Conservation (phyloP, 805 yeast species). For the Ogataea paradorogensis region DNA sequence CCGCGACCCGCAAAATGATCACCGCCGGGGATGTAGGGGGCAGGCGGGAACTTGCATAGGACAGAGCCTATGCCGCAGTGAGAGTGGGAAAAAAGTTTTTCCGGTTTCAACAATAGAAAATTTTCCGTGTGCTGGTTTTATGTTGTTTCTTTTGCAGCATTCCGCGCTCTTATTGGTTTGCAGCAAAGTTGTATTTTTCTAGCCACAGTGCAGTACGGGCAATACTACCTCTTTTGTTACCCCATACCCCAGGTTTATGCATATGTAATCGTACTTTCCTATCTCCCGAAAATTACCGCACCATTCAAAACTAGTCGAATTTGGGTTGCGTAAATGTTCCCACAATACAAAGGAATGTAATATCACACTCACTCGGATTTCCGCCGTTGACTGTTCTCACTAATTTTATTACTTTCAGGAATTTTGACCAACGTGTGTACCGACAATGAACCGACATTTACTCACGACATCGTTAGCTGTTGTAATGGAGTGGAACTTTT, state of each 20-base stretch:
- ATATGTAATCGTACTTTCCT: not conserved
- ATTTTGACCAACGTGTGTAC: no score
- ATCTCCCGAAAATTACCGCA: not conserved
- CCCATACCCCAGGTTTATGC: conserved; percentile 10
- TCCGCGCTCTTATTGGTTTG: conserved; percentile 1
- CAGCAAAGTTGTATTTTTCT: not conserved
- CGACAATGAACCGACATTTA: no score
- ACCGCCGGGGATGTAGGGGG: conserved; percentile 4
- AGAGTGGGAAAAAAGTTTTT: conserved; percentile 16
- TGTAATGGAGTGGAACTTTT: not conserved
- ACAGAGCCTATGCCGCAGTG: not conserved
- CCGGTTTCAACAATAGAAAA: conserved; percentile 14
- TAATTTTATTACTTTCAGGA: no score
- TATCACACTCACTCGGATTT: no score
- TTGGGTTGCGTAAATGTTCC: no score
- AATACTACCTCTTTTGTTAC: conserved; percentile 1
- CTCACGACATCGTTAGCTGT: not conserved
- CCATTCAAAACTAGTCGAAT: no score
- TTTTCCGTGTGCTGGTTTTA: conserved; percentile 7
- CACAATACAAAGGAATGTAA: no score
- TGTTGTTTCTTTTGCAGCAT: conserved; percentile 6
- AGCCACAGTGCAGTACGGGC: not conserved
- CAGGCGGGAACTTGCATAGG: not conserved
- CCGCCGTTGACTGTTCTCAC: no score
- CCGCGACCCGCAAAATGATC: conserved; percentile 4